Base-by-base conservation (phyloP, 257 asterid species). In the Petrea volubilis region DNA sequence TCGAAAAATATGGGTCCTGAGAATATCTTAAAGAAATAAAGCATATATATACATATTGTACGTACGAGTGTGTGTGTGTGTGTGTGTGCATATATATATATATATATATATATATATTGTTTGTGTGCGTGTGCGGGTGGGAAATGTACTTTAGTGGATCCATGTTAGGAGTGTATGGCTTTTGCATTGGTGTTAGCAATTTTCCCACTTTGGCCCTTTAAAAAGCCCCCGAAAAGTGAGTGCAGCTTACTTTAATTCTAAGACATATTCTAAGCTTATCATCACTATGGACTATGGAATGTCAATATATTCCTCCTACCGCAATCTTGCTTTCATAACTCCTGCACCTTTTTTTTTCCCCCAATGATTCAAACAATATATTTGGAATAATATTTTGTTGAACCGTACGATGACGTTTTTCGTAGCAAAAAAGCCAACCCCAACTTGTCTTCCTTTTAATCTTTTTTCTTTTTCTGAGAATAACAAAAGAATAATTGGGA, bases 241-340 rank as follows among this genome's bases (percentile, higher is more conserved):
- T 70, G 69, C 77, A 70, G 65, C 64, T 63, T 29, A 52, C 70
- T 77, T 76, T 77, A 46, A 9, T 9, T 64, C 27, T 11, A 34
- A 68, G 58, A 64, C 3, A 71, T 71, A 77, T 77, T 71, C 77
- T 33, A 20, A 71, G 70, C 81, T 70, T 77, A 71, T 77, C 77
- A 68, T 77, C 70, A 49, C 57, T 23, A 36, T 14, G 65, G 81
- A 49, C 57, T 23, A 36, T 14, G 65, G 81, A 77, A 77, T 77
- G 81, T 77, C 81, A 77, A 77, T 20, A 71, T 77, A 77, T 77
- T 71, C 81, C 62, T 29, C 25, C 9, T 62, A 61, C 24, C 21
- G 33, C 55, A 23, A 4, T 18, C 41, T 36, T 17, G n/a, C 66
- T 50, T 62, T 60, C 61, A 71, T 11, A 71, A 31, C 50, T 28